Evolutionary conservation across 2,329 filamentous ascomycete species (phyloP).

Genomic region (Stromatinia cepivora): DNA sequence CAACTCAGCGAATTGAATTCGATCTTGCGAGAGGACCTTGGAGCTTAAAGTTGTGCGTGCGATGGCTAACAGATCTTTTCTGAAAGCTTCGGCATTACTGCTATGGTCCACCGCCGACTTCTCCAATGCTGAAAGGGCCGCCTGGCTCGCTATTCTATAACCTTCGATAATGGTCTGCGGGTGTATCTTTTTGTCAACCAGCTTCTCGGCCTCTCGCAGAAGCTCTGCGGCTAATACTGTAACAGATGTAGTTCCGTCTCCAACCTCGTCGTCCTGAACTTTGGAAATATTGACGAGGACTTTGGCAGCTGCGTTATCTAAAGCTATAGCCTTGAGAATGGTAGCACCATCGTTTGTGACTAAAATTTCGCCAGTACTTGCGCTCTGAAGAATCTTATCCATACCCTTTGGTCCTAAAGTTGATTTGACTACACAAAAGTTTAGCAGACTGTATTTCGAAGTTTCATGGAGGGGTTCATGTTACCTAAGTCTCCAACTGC

Average conservation of each 20-base stretch:
- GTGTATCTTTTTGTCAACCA: constrained; percentile 98
- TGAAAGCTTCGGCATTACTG: constrained; percentile 78
- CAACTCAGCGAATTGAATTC: constrained; percentile 85
- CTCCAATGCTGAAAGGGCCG: constrained; percentile 81
- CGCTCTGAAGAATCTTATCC: constrained; percentile 67
- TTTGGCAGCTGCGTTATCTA: constrained; percentile 97
- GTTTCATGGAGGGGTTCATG: constrained; percentile 17
- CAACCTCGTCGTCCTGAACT: constrained; percentile 98
- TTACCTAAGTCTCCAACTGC: constrained; percentile 80
- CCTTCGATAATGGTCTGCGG: constrained; percentile 99
- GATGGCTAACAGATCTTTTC: constrained; percentile 85
- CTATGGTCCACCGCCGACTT: constrained; percentile 87
- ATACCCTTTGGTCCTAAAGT: constrained; percentile 97
- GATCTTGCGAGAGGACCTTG: constrained; percentile 93
- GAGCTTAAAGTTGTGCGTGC: constrained; percentile 95
- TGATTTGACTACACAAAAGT: constrained; percentile 70
- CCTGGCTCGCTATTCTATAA: constrained; percentile 92
- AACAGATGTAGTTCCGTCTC: constrained; percentile 97
- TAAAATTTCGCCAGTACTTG: constrained; percentile 96
- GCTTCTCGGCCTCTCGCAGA: constrained; percentile 91
- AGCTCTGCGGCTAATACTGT: constrained; percentile 93
- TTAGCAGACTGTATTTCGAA: constrained; percentile 16
- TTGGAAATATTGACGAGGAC: constrained; percentile 99
- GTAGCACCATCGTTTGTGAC: constrained; percentile 99
- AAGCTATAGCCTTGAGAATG: constrained; percentile 95